These are phyloP conservation scores for Centrapalus pauciflorus DNA, from an alignment of 129 eudicot genomes.

Conservation along the genomic window DNA sequence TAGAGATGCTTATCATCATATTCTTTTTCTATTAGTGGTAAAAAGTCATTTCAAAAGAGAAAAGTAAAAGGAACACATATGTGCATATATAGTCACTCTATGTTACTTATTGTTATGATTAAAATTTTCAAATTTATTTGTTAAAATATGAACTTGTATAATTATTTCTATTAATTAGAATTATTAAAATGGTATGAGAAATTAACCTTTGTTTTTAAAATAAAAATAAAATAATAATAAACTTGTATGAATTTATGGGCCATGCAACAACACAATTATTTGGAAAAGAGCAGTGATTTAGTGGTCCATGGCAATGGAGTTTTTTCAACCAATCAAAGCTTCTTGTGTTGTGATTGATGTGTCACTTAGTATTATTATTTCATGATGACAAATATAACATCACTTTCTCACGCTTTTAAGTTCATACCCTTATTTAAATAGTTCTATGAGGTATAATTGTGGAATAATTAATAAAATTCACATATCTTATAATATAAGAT, in stretches of 20 bases:
- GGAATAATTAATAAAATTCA: too few relatives aligned
- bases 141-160: too few relatives aligned
- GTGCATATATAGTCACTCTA: too few relatives aligned
- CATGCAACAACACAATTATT: neutral
- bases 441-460: too few relatives aligned
- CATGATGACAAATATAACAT: constrained; percentile 5
- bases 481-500: too few relatives aligned
- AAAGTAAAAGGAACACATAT: too few relatives aligned
- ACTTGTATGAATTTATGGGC: neutral
- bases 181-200: neutral
- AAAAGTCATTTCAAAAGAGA: too few relatives aligned
- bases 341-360: constrained; percentile 8
- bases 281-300: constrained; percentile 10
- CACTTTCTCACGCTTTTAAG: constrained; percentile 21
- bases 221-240: neutral
- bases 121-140: too few relatives aligned
- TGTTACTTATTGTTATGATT: too few relatives aligned
- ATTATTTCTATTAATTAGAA: too few relatives aligned
- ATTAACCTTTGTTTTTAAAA: neutral
- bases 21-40: too few relatives aligned
- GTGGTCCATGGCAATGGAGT: constrained; percentile 23
- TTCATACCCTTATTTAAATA: neutral
- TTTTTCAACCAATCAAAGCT: constrained; percentile 17
- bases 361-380: constrained; percentile 22
- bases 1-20: too few relatives aligned